Evolutionary conservation across 306 rosid genomes (phyloP).

Genomic region (Vicia sativa): DNA sequence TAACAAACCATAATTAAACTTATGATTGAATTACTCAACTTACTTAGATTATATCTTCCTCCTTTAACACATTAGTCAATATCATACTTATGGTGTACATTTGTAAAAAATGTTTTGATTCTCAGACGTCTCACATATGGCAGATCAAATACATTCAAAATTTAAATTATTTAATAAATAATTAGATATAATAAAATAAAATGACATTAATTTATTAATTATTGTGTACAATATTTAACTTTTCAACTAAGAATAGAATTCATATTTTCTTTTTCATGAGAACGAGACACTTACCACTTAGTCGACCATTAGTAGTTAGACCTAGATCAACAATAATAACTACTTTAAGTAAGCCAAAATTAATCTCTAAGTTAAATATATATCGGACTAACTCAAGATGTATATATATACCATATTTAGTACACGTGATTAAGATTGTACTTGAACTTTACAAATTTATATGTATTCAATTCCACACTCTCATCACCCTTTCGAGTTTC

Average conservation of each 20-base stretch:
- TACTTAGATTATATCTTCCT: too few species aligned
- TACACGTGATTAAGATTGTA: constrained; percentile 43
- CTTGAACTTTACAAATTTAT: constrained; percentile 20
- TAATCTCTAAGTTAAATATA: constrained; percentile 15
- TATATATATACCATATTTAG: constrained; percentile 7
- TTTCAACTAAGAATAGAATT: not conserved
- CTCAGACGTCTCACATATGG: too few species aligned
- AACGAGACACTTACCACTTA: not conserved
- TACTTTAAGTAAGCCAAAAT: constrained; percentile 18
- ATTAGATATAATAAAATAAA: too few species aligned
- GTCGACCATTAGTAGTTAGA: not conserved
- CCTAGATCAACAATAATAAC: not conserved
- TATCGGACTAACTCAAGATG: not conserved
- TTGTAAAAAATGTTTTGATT: too few species aligned
- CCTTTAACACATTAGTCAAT: too few species aligned
- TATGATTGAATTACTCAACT: too few species aligned
- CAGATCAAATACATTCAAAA: too few species aligned
- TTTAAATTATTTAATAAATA: too few species aligned
- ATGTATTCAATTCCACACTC: constrained; percentile 37
- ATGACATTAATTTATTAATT: too few species aligned
- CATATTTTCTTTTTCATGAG: not conserved
- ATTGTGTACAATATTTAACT: too few species aligned
- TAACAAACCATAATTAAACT: too few species aligned
- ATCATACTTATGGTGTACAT: too few species aligned
- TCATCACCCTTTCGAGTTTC: constrained; percentile 39